Base-by-base conservation (phyloP, 805 yeast species). In the Kuraishia capsulata region DNA sequence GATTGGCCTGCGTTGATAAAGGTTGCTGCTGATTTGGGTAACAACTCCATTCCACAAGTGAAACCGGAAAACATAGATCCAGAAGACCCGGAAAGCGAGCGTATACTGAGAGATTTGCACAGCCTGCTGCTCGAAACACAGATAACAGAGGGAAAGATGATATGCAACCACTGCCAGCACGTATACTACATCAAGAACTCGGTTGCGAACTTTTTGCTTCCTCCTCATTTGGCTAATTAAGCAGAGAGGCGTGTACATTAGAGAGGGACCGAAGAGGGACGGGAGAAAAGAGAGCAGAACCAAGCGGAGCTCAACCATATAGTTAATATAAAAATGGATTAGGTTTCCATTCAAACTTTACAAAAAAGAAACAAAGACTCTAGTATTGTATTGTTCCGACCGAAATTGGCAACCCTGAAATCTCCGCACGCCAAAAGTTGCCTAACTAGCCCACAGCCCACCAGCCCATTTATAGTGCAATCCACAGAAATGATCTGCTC, bases 161-260 rank as follows among this genome's bases (percentile, higher is more conserved):
- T 67, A 10, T 92, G 99, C 57, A 67, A 71, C 18, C 81, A 81
- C 61, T 92, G 99, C 57, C 79, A 76, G 1, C 97, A 90, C 59
- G 67, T 83, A 5, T 92, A 89, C 61, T 76, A 82, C 64, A 83
- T 92, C 64, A 90, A 89, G 61, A 89, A 87, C 66, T 78, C 92
- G 37, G 88, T 92, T 49, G 96, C 99, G 26, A 90, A 90, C 67
- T 82, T 92, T 61, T 64, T 92, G 39, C 71, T 92, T 26, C 97
- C 98, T 24, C 97, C 97, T 5, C 97, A 92, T 56, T 67, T 92
- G 48, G 94, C 89, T 13, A 54, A 56, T 39, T 46, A 40, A 30
- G 14, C 14, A 30, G 32, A 8, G 14, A 16, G n/a, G n/a, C n/a
- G n/a, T n/a, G n/a, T 13, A 25, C 11, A n/a, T n/a, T n/a, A n/a